Conservation (phyloP, 2,329 filamentous ascomycete genomes). For the Alternaria atra region DNA sequence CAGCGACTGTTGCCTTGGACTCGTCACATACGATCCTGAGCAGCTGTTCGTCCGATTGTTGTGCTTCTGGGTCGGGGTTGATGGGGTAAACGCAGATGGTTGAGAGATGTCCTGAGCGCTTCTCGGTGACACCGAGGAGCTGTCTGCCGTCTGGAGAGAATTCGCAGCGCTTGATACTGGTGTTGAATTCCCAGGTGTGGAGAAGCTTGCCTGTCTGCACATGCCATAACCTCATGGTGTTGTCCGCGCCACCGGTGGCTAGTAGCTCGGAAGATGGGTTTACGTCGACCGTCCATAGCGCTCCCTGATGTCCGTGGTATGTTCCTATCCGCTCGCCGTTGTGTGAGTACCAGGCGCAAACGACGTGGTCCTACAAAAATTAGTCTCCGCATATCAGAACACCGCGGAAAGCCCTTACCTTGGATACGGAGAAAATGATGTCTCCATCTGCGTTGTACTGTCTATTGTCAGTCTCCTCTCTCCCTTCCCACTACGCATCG, state of each 20-base stretch:
- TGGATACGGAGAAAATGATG: constrained; percentile 85
- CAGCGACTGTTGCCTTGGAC: constrained; percentile 96
- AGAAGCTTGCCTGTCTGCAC: constrained; percentile 90
- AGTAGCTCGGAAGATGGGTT: constrained; percentile 91
- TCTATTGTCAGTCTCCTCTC: constrained; percentile 4
- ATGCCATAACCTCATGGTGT: constrained; percentile 97
- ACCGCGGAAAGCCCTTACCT: constrained; percentile 2
- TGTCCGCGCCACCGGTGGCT: constrained; percentile 95
- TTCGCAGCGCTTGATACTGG: constrained; percentile 96
- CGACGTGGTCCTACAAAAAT: constrained; percentile 74
- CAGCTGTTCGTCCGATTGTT: constrained; percentile 83
- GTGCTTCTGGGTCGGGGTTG: constrained; percentile 79
- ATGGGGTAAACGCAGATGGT: constrained; percentile 95
- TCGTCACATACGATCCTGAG: constrained; percentile 88
- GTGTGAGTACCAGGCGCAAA: constrained; percentile 96
- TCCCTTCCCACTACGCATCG: neutral
- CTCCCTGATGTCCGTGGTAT: constrained; percentile 96
- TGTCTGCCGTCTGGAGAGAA: constrained; percentile 93
- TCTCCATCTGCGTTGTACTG: constrained; percentile 84
- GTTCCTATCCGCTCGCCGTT: constrained; percentile 96
- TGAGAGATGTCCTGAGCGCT: constrained; percentile 95
- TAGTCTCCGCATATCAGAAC: neutral
- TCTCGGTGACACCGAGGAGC: constrained; percentile 94
- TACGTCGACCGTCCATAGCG: constrained; percentile 98
- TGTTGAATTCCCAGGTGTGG: constrained; percentile 98